These are phyloP conservation scores for Penicillium thymicola DNA, from an alignment of 2,329 filamentous ascomycete species.

Conservation along the genomic window DNA sequence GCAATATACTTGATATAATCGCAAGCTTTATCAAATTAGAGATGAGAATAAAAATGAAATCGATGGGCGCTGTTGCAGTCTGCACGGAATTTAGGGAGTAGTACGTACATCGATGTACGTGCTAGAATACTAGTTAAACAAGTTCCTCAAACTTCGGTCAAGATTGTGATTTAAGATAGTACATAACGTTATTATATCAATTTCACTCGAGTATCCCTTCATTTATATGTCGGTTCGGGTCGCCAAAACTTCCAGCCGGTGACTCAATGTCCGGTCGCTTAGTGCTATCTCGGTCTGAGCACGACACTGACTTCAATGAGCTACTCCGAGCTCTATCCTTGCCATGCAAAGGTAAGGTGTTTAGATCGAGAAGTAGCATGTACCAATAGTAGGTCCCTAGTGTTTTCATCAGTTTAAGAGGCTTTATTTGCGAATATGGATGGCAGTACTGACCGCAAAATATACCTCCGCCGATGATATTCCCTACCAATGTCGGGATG, in stretches of 20 bases:
- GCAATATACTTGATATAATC: not conserved
- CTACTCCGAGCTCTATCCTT: slow-evolving; percentile 3
- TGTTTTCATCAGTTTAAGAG: not conserved
- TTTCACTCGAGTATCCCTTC: not conserved
- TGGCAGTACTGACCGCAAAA: slow-evolving; percentile 45
- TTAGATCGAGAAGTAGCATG: slow-evolving; percentile 37
- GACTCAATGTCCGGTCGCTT: not conserved
- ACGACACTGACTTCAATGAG: not conserved
- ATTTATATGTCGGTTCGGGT: not conserved
- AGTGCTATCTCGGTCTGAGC: not conserved
- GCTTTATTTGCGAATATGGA: too few species aligned
- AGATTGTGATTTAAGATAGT: too few species aligned
- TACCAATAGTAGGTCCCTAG: slow-evolving; percentile 48
- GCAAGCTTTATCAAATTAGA: not conserved
- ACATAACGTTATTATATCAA: not conserved
- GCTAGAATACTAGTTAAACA: too few species aligned
- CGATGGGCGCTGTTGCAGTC: too few species aligned
- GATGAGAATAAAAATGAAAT: not conserved
- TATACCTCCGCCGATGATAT: slow-evolving; percentile 52
- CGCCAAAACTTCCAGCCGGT: not conserved
- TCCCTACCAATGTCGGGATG: slow-evolving; percentile 53
- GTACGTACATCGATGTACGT: not conserved
- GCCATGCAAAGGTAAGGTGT: slow-evolving; percentile 16
- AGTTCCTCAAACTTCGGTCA: too few species aligned
- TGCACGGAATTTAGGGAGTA: not conserved